A percentile compares a stretch with the other conserved stretches of the same genome.
Conservation (phyloP, 148 eudicot genomes). For the Rhododendron ovatum region DNA sequence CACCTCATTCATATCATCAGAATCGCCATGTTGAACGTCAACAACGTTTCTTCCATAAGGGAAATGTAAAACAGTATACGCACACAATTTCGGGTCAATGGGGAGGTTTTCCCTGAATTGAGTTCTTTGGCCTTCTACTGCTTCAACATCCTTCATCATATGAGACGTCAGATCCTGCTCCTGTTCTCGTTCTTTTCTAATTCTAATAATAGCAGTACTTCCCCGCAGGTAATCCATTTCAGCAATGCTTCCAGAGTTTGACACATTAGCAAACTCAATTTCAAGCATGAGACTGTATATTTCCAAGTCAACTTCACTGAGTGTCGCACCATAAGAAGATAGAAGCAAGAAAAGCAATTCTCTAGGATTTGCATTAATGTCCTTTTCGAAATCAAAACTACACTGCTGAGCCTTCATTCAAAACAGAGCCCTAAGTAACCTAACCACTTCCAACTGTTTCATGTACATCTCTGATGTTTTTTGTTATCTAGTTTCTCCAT, state of each 20-base stretch:
- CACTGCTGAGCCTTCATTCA: slow-evolving; percentile 34
- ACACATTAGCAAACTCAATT: slow-evolving; percentile 40
- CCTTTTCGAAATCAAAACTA: slow-evolving; percentile 37
- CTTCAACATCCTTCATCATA: slow-evolving; percentile 32
- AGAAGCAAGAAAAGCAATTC: slow-evolving; percentile 66
- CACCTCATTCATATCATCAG: slow-evolving; percentile 41
- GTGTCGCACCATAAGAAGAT: slow-evolving; percentile 82
- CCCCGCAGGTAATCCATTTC: slow-evolving; percentile 95
- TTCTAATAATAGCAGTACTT: slow-evolving; percentile 42
- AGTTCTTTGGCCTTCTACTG: slow-evolving; percentile 44
- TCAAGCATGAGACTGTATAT: slow-evolving; percentile 56
- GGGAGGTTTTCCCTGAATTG: slow-evolving; percentile 81
- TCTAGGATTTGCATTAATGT: slow-evolving; percentile 49
- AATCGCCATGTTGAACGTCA: slow-evolving; percentile 25
- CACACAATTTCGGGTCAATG: slow-evolving; percentile 70
- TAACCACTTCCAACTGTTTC: slow-evolving; percentile 61
- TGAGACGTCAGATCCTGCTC: slow-evolving; percentile 24
- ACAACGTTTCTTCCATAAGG: slow-evolving; percentile 46
- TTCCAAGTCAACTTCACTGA: slow-evolving; percentile 73
- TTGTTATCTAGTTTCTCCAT: slow-evolving; percentile 16
- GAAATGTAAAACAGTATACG: slow-evolving; percentile 61
- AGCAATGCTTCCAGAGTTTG: slow-evolving; percentile 34
- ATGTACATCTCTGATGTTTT: slow-evolving; percentile 22
- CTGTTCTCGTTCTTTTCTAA: slow-evolving; percentile 39
- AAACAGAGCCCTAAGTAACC: slow-evolving; percentile 64